Percentiles rank a stretch among this genome's conserved stretches.
phyloP scores from a whole-genome alignment of 768 basidiomycete genomes.

The Phaeolepiota aurea region DNA sequence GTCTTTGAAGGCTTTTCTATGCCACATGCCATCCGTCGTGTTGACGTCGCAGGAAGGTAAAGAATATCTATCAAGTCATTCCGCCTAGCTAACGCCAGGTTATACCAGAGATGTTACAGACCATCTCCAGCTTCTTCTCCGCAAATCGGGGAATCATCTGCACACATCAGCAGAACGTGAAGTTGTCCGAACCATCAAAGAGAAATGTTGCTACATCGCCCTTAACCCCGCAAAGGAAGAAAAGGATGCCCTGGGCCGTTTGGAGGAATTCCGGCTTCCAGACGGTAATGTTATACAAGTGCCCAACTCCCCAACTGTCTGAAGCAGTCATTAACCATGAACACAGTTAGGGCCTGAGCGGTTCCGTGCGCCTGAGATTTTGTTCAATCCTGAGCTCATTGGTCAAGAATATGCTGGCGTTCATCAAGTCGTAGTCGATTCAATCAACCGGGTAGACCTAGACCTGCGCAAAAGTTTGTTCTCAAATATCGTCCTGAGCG shows the following conservation, averaged over 20 bases:
- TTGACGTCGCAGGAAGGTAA: conserved; percentile 93
- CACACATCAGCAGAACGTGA: conserved; percentile 97
- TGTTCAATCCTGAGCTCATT: conserved; percentile 96
- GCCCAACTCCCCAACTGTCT: background rate
- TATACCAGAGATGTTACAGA: conserved; percentile 84
- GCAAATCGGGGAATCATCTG: conserved; percentile 90
- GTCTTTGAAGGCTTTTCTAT: conserved; percentile 99
- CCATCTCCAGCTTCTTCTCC: conserved; percentile 86
- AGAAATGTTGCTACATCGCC: conserved; percentile 96
- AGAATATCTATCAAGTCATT: no score
- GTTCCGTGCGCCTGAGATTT: conserved; percentile 93
- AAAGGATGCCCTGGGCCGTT: conserved; percentile 72
- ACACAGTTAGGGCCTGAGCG: conserved; percentile 82
- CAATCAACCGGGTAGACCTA: conserved; percentile 91
- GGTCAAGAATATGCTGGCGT: conserved; percentile 96
- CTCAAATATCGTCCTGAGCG: conserved; percentile 94
- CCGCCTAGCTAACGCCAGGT: no score
- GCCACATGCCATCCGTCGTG: conserved; percentile 94
- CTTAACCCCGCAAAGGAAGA: conserved; percentile 92
- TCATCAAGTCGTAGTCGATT: conserved; percentile 98
- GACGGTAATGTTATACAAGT: conserved; percentile 87
- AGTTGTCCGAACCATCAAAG: conserved; percentile 95
- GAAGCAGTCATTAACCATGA: no score
- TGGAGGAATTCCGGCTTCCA: conserved; percentile 87
- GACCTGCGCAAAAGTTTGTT: conserved; percentile 93